Evolutionary conservation across 2,329 filamentous ascomycete genomes (phyloP).

Genomic region (Aureobasidium leucospermi): DNA sequence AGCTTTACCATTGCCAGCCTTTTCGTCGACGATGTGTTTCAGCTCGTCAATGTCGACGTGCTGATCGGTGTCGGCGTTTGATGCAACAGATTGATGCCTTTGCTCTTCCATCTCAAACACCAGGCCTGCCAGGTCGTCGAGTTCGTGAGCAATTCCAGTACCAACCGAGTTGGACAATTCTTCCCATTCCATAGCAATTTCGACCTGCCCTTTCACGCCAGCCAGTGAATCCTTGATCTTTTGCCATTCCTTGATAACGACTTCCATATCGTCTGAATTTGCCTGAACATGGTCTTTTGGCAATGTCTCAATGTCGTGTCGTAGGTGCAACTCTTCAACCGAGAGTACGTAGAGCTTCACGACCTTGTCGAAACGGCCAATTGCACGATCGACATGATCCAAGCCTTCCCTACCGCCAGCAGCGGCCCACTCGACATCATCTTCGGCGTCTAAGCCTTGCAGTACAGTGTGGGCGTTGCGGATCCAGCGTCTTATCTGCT

Average conservation of each 20-base stretch:
- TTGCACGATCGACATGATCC: conserved; percentile 60
- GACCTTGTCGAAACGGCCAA: conserved; percentile 76
- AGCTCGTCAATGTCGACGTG: conserved; percentile 76
- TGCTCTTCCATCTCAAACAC: conserved; percentile 99
- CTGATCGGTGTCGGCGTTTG: conserved; percentile 46
- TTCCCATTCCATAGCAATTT: conserved; percentile 98
- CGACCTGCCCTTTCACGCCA: conserved; percentile 80
- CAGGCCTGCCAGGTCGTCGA: conserved; percentile 68
- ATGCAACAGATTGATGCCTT: conserved; percentile 69
- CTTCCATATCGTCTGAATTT: conserved; percentile 84
- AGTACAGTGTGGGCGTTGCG: conserved; percentile 85
- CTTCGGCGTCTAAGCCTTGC: conserved; percentile 81
- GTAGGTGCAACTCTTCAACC: conserved; percentile 83
- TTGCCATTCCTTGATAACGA: conserved; percentile 75
- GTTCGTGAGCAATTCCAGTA: conserved; percentile 76
- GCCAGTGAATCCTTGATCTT: conserved; percentile 71
- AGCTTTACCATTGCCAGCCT: conserved; percentile 46
- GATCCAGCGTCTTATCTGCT: conserved; percentile 93
- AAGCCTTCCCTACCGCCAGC: conserved; percentile 79
- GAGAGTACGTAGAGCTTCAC: conserved; percentile 88
- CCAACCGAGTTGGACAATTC: conserved; percentile 93
- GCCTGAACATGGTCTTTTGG: conserved; percentile 62
- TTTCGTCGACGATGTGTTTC: conserved; percentile 88
- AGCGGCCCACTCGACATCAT: conserved; percentile 93
- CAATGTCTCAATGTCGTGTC: conserved; percentile 67